A percentile compares a stretch with the other conserved stretches of the same genome.
Conservation (phyloP, 768 basidiomycete species). For the Paxillus rubicundulus region DNA sequence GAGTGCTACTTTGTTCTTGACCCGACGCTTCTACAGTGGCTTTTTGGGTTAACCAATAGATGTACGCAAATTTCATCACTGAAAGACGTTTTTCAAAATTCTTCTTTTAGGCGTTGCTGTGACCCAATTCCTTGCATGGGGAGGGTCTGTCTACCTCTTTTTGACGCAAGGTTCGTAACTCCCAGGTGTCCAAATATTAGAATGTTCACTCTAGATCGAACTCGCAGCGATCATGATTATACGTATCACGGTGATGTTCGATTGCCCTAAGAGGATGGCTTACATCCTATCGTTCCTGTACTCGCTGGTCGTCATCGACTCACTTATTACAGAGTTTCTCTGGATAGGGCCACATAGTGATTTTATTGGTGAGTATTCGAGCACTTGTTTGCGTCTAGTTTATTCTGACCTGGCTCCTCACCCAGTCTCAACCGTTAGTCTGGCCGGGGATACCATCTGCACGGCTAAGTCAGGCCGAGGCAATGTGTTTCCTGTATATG, state of each 20-base stretch:
- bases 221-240: constrained; percentile 14
- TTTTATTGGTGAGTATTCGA: not conserved
- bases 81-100: not conserved
- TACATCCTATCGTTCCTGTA: constrained; percentile 3
- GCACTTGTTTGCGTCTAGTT: too few species aligned
- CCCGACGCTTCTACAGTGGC: too few species aligned
- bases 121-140: not conserved
- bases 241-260: constrained; percentile 14
- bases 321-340: not conserved
- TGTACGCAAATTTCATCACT: not conserved
- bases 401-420: not conserved
- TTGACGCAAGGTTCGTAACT: constrained; percentile 5
- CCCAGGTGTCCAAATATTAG: too few species aligned
- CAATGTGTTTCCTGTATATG: not conserved
- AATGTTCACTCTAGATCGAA: not conserved
- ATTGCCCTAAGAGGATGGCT: not conserved
- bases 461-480: not conserved
- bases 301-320: not conserved
- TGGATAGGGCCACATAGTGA: constrained; percentile 1
- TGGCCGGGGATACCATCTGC: not conserved
- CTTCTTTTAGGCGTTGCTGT: not conserved
- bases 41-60: not conserved
- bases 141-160: not conserved
- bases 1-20: not conserved
- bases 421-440: not conserved